These are phyloP conservation scores for Aspergillus flavus DNA, from an alignment of 2,329 filamentous ascomycete species.

Conservation along the genomic window DNA sequence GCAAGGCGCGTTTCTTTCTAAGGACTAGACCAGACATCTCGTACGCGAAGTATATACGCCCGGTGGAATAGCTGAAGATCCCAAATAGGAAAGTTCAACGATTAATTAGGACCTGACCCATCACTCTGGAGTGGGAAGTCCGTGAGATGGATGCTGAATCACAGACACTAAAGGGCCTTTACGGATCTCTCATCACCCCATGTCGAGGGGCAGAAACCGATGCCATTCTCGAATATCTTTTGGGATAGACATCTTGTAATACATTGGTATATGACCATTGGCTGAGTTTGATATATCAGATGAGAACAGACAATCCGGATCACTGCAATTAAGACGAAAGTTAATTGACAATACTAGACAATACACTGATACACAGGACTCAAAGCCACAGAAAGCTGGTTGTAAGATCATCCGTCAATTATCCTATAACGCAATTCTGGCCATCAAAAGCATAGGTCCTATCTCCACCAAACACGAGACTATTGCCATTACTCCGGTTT, in stretches of 20 bases:
- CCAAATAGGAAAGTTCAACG: neutral
- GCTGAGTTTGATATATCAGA: neutral
- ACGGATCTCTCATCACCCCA: neutral
- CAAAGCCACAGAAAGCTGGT: neutral
- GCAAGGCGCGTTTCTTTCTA: neutral
- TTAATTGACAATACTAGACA: neutral
- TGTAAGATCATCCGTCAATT: neutral
- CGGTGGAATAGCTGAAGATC: neutral
- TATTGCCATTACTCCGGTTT: neutral
- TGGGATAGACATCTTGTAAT: neutral
- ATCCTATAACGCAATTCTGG: neutral
- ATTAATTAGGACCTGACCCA: neutral
- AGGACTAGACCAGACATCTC: neutral
- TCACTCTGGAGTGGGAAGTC: neutral
- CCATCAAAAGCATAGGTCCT: neutral
- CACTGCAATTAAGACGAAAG: neutral
- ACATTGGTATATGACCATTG: neutral
- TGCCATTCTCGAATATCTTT: neutral
- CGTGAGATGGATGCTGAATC: neutral
- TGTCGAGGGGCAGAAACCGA: neutral
- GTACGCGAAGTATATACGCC: neutral
- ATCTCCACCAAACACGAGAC: neutral
- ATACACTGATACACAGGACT: neutral
- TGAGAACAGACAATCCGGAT: neutral
- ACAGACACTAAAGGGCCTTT: neutral